A percentile compares a stretch with the other conserved stretches of the same genome.
Conservation (phyloP, 495 filamentous ascomycete species). For the Rusavskia elegans region DNA sequence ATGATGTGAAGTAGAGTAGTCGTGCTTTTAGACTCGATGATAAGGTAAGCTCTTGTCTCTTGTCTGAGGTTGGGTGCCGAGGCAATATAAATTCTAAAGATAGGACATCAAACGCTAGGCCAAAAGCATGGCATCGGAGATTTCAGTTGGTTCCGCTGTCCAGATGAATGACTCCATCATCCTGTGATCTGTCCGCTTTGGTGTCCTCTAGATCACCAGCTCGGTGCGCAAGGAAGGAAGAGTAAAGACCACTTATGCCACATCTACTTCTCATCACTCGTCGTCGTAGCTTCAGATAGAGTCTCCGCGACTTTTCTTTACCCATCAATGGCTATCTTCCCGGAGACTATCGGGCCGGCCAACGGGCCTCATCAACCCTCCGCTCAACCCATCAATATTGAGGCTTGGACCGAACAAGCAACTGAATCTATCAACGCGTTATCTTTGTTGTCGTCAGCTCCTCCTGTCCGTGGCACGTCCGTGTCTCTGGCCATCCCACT, state of each 20-base stretch:
- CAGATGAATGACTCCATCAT: neutral
- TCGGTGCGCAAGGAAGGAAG: no score
- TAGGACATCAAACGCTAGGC: no score
- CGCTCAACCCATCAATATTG: constrained; percentile 27
- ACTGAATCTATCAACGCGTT: constrained; percentile 26
- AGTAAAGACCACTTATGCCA: no score
- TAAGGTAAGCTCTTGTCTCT: no score
- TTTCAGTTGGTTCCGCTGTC: neutral
- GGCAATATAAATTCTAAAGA: no score
- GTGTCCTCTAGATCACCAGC: neutral
- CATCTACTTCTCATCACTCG: no score
- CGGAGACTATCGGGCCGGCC: neutral
- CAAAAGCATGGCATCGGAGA: no score
- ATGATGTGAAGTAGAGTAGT: neutral
- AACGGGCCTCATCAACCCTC: neutral
- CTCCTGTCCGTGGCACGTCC: constrained; percentile 21
- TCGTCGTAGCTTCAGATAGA: no score
- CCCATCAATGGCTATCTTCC: constrained; percentile 12
- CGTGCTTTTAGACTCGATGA: no score
- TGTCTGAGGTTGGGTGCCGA: no score
- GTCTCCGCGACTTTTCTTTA: no score
- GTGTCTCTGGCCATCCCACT: constrained; percentile 33
- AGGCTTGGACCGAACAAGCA: constrained; percentile 36
- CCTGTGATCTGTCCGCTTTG: neutral
- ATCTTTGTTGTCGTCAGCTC: constrained; percentile 19